These are phyloP conservation scores for Stevia rebaudiana DNA, from an alignment of 140 eudicot genomes.

Conservation along the genomic window DNA sequence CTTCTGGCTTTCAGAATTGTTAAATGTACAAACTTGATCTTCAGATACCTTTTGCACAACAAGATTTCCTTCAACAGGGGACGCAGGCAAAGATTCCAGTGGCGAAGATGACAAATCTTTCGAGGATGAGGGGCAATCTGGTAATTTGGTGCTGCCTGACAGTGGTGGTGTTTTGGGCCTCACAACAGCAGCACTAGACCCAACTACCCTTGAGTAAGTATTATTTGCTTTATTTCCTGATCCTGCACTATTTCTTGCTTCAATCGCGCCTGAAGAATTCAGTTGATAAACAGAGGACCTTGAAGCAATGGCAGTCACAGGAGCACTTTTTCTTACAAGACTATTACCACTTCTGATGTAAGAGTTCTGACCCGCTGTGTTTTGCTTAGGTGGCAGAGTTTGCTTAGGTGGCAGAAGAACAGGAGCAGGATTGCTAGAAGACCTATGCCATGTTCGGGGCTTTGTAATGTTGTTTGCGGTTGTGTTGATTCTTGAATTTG, in stretches of 20 bases:
- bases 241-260: slow-evolving; percentile 28
- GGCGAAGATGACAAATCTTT: slow-evolving; percentile 35
- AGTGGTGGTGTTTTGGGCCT: slow-evolving; percentile 51
- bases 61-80: slow-evolving; percentile 25
- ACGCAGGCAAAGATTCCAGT: slow-evolving; percentile 29
- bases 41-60: slow-evolving; percentile 25
- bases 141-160: slow-evolving; percentile 23
- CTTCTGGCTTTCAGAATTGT: slow-evolving; percentile 36
- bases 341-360: slow-evolving; percentile 84
- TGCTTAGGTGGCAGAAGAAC: slow-evolving; percentile 36
- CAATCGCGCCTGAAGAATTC: slow-evolving; percentile 28
- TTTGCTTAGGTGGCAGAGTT: slow-evolving; percentile 34
- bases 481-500: slow-evolving; percentile 31
- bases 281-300: slow-evolving; percentile 32
- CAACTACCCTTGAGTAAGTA: slow-evolving; percentile 26
- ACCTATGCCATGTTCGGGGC: slow-evolving; percentile 82
- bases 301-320: slow-evolving; percentile 32
- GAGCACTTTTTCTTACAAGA: slow-evolving; percentile 61
- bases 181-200: slow-evolving; percentile 30
- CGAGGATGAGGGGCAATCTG: slow-evolving; percentile 20
- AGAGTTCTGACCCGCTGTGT: slow-evolving; percentile 32
- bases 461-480: slow-evolving; percentile 38
- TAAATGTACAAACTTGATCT: slow-evolving; percentile 31
- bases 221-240: slow-evolving; percentile 20
- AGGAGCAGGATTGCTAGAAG: slow-evolving; percentile 30